Evolutionary conservation across 768 basidiomycete genomes (phyloP).

Genomic region (Gymnopilus dilepis): DNA sequence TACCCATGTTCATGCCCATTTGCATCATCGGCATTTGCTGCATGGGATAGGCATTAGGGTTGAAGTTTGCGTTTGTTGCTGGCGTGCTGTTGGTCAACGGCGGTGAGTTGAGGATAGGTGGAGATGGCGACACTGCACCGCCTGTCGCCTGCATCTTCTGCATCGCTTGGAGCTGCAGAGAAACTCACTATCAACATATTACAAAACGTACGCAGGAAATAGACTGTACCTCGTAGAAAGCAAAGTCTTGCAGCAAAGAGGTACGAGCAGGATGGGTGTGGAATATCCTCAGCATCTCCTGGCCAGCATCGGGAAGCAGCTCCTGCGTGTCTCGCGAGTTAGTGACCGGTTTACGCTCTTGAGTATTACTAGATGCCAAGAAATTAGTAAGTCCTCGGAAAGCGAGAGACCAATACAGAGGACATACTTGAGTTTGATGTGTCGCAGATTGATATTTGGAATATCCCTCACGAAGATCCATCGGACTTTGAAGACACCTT

Average conservation of each 20-base stretch:
- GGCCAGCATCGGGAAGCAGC: slow-evolving; percentile 92
- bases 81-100: slow-evolving; percentile 39
- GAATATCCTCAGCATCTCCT: slow-evolving; percentile 97
- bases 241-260: slow-evolving; percentile 91
- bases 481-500: slow-evolving; percentile 96
- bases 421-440: slow-evolving; percentile 88
- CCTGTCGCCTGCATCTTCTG: slow-evolving; percentile 65
- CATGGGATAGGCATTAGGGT: slow-evolving; percentile 61
- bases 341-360: slow-evolving; percentile 97
- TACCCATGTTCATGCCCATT: slow-evolving; percentile 57
- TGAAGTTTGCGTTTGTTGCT: slow-evolving; percentile 51
- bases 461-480: slow-evolving; percentile 99
- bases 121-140: slow-evolving; percentile 42
- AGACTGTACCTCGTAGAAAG: slow-evolving; percentile 80
- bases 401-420: background rate
- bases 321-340: slow-evolving; percentile 99
- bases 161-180: slow-evolving; percentile 78
- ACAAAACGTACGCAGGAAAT: background rate
- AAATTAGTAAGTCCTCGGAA: slow-evolving; percentile 16
- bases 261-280: slow-evolving; percentile 92
- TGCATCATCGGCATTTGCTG: slow-evolving; percentile 68
- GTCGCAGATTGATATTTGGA: slow-evolving; percentile 85
- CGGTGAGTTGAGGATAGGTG: slow-evolving; percentile 46
- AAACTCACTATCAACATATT: background rate
- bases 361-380: slow-evolving; percentile 75